These are phyloP conservation scores for Moricandia moricandioides DNA, from an alignment of 345 rosid species.

Conservation along the genomic window DNA sequence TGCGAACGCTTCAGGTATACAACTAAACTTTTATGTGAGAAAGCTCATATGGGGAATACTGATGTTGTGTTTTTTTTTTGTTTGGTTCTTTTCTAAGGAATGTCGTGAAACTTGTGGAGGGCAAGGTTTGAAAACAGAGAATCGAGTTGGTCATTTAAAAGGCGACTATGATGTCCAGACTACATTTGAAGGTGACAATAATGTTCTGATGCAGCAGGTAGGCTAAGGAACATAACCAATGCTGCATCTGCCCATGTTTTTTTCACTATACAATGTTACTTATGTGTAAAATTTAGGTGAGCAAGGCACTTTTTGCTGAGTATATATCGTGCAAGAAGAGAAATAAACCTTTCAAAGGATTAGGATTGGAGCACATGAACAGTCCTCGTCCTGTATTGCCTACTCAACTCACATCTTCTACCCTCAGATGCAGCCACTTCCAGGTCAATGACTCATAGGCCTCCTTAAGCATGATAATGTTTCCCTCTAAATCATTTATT, in stretches of 20 bases:
- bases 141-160: constrained; percentile 74
- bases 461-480: too few species aligned
- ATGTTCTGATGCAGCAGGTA: constrained; percentile 94
- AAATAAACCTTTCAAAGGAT: constrained; percentile 60
- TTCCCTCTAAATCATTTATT: not conserved
- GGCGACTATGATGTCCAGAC: constrained; percentile 47
- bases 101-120: constrained; percentile 98
- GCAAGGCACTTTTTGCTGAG: constrained; percentile 83
- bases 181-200: constrained; percentile 82
- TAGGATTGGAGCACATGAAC: constrained; percentile 87
- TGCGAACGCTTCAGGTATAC: constrained; percentile 89
- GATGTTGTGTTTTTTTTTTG: not conserved
- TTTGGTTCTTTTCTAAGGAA: constrained; percentile 45
- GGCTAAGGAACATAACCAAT: not conserved
- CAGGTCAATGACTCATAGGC: constrained; percentile 51
- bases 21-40: not conserved
- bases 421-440: constrained; percentile 64
- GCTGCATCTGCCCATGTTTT: not conserved
- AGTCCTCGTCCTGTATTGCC: constrained; percentile 60
- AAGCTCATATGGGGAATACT: not conserved
- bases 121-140: constrained; percentile 90
- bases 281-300: constrained; percentile 51
- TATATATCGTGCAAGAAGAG: constrained; percentile 58
- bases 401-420: constrained; percentile 53
- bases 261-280: not conserved